phyloP scores from a whole-genome alignment of 169 alveolate genomes.

The Eimeria zaria region DNA sequence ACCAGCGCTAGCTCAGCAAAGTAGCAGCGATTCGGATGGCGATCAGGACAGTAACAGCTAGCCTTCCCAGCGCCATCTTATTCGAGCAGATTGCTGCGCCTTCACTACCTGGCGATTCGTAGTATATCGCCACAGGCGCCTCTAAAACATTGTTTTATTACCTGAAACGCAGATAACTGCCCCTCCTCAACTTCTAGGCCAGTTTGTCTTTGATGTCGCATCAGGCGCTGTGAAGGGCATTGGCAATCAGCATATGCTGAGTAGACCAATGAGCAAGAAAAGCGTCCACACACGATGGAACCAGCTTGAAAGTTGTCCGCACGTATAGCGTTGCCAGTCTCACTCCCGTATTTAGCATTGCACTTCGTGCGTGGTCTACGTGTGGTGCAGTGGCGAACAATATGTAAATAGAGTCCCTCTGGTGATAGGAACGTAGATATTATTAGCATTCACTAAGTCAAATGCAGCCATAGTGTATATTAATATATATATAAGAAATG shows the following conservation, averaged over 20 bases:
- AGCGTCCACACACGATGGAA: neutral
- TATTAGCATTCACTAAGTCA: no score
- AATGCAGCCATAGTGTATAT: no score
- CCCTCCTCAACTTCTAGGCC: neutral
- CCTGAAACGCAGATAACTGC: neutral
- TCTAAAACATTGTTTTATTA: neutral
- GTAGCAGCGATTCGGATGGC: constrained; percentile 3
- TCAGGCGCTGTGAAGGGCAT: neutral
- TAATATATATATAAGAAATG: no score
- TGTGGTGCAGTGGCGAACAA: neutral
- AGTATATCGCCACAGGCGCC: neutral
- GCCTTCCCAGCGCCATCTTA: neutral
- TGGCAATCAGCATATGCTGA: neutral
- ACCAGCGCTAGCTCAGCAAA: constrained; percentile 8
- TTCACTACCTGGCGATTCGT: neutral
- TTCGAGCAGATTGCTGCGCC: neutral
- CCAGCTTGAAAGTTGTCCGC: no score
- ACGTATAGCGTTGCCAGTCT: neutral
- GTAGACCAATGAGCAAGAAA: neutral
- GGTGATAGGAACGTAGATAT: neutral
- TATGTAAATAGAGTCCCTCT: no score
- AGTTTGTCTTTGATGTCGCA: neutral
- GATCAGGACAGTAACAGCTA: constrained; percentile 30
- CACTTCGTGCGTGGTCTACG: neutral
- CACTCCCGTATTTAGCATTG: neutral